Conservation (phyloP, 2,329 filamentous ascomycete species). For the Fusarium hainanense region DNA sequence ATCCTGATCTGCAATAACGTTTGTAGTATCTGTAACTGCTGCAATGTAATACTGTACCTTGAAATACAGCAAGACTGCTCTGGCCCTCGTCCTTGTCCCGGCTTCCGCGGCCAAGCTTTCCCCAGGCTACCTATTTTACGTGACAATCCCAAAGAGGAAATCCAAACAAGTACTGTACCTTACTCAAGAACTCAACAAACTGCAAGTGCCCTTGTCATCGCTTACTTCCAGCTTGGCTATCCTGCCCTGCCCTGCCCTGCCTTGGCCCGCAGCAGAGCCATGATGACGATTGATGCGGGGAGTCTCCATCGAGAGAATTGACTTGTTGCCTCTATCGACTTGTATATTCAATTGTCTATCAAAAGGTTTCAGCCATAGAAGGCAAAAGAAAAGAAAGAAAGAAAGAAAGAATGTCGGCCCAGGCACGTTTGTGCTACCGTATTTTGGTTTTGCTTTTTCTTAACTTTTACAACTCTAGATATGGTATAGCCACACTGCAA, state of each 20-base stretch:
- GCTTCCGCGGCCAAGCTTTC: slow-evolving; percentile 31
- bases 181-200: slow-evolving; percentile 37
- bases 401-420: neutral
- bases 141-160: slow-evolving; percentile 35
- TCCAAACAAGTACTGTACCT: slow-evolving; percentile 1
- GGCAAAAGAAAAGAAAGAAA: slow-evolving; percentile 6
- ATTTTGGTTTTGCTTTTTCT: neutral
- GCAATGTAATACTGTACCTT: neutral
- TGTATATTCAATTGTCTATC: neutral
- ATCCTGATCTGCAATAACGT: neutral
- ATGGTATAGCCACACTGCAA: slow-evolving; percentile 4
- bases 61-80: neutral
- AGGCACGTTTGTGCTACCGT: neutral
- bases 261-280: slow-evolving; percentile 2
- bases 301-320: neutral
- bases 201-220: slow-evolving; percentile 26
- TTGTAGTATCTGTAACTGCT: neutral
- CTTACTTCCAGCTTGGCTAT: slow-evolving; percentile 16
- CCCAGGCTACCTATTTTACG: slow-evolving; percentile 24
- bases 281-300: slow-evolving; percentile 15
- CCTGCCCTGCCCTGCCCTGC: neutral
- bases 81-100: neutral
- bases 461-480: neutral
- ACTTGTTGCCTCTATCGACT: neutral
- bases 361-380: slow-evolving; percentile 3